These are phyloP conservation scores for Claviceps arundinis DNA, from an alignment of 2,329 filamentous ascomycete genomes.

Conservation along the genomic window DNA sequence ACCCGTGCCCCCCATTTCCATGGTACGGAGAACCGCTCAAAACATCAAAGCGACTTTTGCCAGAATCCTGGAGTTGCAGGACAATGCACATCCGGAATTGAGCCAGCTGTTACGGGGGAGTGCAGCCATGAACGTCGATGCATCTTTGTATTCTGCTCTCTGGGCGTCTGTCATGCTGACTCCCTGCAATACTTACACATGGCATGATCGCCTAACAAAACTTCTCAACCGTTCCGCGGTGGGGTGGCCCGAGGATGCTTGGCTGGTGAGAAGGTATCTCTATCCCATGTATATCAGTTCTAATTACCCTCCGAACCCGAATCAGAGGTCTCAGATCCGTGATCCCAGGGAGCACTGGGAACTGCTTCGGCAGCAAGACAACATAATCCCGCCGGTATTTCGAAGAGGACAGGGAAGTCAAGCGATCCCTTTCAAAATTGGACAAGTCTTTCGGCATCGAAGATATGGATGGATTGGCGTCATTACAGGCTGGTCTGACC, in stretches of 20 bases:
- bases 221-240: slow-evolving; percentile 37
- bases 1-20: slow-evolving; percentile 49
- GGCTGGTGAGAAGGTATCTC: slow-evolving; percentile 53
- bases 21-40: slow-evolving; percentile 58
- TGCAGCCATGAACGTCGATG: slow-evolving; percentile 31
- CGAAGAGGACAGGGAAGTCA: slow-evolving; percentile 15
- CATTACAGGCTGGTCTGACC: slow-evolving; percentile 75
- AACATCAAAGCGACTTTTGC: slow-evolving; percentile 65
- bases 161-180: slow-evolving; percentile 55
- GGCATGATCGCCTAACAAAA: slow-evolving; percentile 49
- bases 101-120: slow-evolving; percentile 23
- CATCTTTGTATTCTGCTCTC: slow-evolving; percentile 56
- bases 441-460: slow-evolving; percentile 72
- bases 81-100: slow-evolving; percentile 15
- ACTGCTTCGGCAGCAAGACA: slow-evolving; percentile 32
- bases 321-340: background rate
- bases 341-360: slow-evolving; percentile 18
- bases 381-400: slow-evolving; percentile 22
- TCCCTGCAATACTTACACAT: slow-evolving; percentile 32
- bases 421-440: slow-evolving; percentile 46
- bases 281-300: slow-evolving; percentile 45
- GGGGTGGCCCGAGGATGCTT: slow-evolving; percentile 48
- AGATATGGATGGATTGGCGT: slow-evolving; percentile 69
- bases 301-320: slow-evolving; percentile 12
- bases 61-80: slow-evolving; percentile 16